These are phyloP conservation scores for Cryptosporidium sp. DNA, from an alignment of 169 alveolate species.

Conservation along the genomic window DNA sequence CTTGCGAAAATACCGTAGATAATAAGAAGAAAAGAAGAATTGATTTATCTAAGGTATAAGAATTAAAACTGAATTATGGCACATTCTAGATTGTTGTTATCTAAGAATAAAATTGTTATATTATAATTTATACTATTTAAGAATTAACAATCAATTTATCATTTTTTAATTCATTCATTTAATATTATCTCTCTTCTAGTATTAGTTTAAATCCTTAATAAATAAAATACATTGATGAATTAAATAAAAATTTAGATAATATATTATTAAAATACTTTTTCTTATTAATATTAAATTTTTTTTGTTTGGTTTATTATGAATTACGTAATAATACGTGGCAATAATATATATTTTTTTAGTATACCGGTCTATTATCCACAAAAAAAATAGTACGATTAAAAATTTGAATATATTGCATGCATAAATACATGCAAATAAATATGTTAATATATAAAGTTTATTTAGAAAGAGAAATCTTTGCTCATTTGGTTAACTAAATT, in stretches of 20 bases:
- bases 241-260: no score
- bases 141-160: background rate
- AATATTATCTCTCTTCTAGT: background rate
- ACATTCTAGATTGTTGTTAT: background rate
- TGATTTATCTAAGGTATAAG: constrained; percentile 48
- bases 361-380: background rate
- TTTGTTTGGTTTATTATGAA: no score
- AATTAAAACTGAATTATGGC: background rate
- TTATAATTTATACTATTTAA: no score
- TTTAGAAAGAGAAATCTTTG: background rate
- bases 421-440: background rate
- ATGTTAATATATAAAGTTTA: no score
- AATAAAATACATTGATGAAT: no score
- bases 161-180: no score
- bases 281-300: no score
- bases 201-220: no score
- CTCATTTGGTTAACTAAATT: constrained; percentile 7
- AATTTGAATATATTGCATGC: background rate
- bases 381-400: background rate
- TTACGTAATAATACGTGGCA: background rate
- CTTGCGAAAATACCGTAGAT: constrained; percentile 43
- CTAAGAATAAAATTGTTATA: no score
- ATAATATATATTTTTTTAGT: background rate
- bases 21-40: constrained; percentile 67
- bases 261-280: no score